Base-by-base conservation (phyloP, 2,329 filamentous ascomycete genomes). In the Capronia coronata region DNA sequence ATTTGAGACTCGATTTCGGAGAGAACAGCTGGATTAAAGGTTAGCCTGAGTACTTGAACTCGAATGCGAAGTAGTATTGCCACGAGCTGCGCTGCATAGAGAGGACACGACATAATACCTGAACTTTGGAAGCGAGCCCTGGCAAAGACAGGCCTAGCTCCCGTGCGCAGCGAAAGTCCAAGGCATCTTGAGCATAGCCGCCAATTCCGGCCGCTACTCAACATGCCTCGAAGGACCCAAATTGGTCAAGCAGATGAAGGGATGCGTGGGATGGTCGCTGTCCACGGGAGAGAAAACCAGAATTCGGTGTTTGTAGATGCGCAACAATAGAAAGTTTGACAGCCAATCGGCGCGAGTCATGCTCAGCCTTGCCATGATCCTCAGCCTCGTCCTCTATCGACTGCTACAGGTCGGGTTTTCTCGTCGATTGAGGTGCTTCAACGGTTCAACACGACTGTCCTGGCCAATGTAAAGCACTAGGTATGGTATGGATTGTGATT, bases 141-240 rank as follows among this genome's bases (percentile, higher is more conserved):
- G 16, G 6, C 27, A 49, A 23, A 44, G 44, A 37, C 35, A 18
- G 46, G 61, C 48, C 61, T 64, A 44, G 59, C 47, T 45, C 64
- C 46, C 43, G 66, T 62, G 52, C 65, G 65, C 55, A 61, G 54
- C 52, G 67, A 61, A 47, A 67, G 67, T 54, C 63, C 63, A 46
- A 76, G 61, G 62, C 72, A 75, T 64, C 64, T 67, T 62, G 70
- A 68, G 61, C 73, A 77, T 64, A 71, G 64, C 70, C 71, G 74
- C 23, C 65, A 62, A 25, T 61, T 58, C 40, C 40, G 48, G 47
- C 54, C 46, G 37, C 41, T 49, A 49, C 61, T 61, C 44, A 67
- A 61, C 72, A 74, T 74, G 52, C 57, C 63, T 61, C 45, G 51
- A 39, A 49, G 48, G 34, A 25, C 23, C 11, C 3, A 16, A 13